These are phyloP conservation scores for Phytophthora pistaciae DNA, from an alignment of 352 stramenopile species.

Conservation along the genomic window DNA sequence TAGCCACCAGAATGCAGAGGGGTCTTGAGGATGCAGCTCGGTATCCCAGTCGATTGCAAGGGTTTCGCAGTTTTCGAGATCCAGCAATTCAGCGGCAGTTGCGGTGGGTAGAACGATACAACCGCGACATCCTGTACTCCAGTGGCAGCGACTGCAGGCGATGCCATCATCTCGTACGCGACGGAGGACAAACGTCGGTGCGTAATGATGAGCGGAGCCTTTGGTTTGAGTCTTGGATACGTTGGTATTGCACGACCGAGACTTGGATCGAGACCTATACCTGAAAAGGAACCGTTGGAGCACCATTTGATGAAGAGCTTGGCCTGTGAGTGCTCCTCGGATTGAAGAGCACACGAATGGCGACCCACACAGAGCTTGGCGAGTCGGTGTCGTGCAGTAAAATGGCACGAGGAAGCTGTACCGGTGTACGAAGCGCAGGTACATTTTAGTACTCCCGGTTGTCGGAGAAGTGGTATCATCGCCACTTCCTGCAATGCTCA, in stretches of 20 bases:
- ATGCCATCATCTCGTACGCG: constrained; percentile 54
- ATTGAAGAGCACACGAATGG: constrained; percentile 45
- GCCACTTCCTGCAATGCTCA: background rate
- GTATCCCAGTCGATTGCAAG: constrained; percentile 75
- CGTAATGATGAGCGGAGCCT: background rate
- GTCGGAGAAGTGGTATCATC: constrained; percentile 9
- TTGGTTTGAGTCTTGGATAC: background rate
- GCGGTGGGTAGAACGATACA: constrained; percentile 50
- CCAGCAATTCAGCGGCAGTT: constrained; percentile 37
- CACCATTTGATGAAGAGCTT: constrained; percentile 40
- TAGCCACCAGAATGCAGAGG: constrained; percentile 31
- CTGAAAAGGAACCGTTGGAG: constrained; percentile 21
- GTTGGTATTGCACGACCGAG: background rate
- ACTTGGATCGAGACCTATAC: background rate
- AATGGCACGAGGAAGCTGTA: constrained; percentile 56
- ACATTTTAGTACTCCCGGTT: constrained; percentile 18
- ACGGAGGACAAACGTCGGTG: constrained; percentile 49
- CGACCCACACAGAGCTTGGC: constrained; percentile 42
- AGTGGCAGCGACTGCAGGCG: constrained; percentile 62
- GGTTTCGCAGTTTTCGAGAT: constrained; percentile 59
- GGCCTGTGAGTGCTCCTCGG: constrained; percentile 32
- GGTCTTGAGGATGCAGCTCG: constrained; percentile 21
- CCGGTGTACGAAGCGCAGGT: constrained; percentile 59
- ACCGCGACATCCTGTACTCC: constrained; percentile 56
- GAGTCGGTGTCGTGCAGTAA: constrained; percentile 53